Base-by-base conservation (phyloP, 2,329 filamentous ascomycete genomes). In the Pseudocercospora cruenta region DNA sequence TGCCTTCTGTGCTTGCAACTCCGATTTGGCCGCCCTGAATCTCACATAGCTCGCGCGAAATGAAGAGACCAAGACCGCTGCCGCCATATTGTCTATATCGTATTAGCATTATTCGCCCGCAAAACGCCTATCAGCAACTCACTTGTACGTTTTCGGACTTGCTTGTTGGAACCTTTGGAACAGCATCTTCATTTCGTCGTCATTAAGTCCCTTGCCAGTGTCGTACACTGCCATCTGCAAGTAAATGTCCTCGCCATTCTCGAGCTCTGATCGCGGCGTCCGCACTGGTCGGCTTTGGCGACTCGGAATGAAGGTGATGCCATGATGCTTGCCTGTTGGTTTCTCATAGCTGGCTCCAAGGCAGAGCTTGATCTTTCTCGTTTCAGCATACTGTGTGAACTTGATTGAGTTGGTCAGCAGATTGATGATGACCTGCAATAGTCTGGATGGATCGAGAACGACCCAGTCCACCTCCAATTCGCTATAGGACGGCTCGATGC, bases 401-500 rank as follows among this genome's bases (percentile, higher is more conserved):
- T 83, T 83, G 73, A 83, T 81, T 0, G 80, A 78, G 58, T 82
- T 82, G 8, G 81, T 82, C n/a, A 82, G 75, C 1, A 83, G 73
- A 54, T 78, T 78, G 64, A 79, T 78, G 33, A 80, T 74, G 3
- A 83, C 79, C 53, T 83, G 81, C 0, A 81, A 77, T 9, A 83
- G 71, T 22, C 81, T 75, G 36, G 77, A 80, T 0, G 80, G 78
- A 64, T 83, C 82, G 0, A 83, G 69, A 21, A 79, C 74, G 2
- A 82, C 72, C 65, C 79, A 76, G 21, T 80, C 77, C 10, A 82
- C 73, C 3, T 69, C 69, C 6, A 82, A 69, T 4, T 76, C 66
- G 3, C 71, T 49, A 36, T 82, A 76, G 0, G 80, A 80, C 1
- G 71, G 66, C 43, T 82, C 80, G 2, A 79, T 71, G 58, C 63